These are phyloP conservation scores for Arachnomyces sp. DNA, from an alignment of 2,329 filamentous ascomycete species.

Conservation along the genomic window DNA sequence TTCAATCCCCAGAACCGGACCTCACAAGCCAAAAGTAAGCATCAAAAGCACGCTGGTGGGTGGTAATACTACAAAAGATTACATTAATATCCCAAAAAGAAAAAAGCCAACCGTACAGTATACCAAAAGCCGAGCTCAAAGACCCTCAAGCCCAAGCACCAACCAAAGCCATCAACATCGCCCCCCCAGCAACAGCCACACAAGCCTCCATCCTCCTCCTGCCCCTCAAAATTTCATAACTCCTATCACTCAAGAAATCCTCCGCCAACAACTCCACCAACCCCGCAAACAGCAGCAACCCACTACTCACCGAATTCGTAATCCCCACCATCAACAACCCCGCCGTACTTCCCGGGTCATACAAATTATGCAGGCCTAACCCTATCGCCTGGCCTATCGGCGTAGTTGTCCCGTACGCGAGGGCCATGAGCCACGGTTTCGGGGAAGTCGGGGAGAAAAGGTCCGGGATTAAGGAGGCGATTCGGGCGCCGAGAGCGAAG, in stretches of 20 bases:
- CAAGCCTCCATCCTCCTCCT: constrained; percentile 54
- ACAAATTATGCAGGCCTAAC: constrained; percentile 65
- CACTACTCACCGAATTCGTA: constrained; percentile 79
- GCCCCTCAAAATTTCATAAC: constrained; percentile 52
- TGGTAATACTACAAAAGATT: too few relatives aligned
- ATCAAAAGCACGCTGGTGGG: too few relatives aligned
- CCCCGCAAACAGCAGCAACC: constrained; percentile 71
- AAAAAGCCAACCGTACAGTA: too few relatives aligned
- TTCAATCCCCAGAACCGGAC: too few relatives aligned
- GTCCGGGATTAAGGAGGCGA: constrained; percentile 61
- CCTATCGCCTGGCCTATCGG: constrained; percentile 79
- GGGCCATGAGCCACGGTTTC: constrained; percentile 64
- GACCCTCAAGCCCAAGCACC: constrained; percentile 52
- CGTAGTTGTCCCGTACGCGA: constrained; percentile 61
- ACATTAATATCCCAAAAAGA: too few relatives aligned
- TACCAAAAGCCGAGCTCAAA: not conserved
- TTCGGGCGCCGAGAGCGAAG: constrained; percentile 74
- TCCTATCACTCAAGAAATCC: constrained; percentile 64
- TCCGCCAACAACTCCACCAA: constrained; percentile 77
- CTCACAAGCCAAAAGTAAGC: too few relatives aligned
- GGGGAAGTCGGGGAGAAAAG: constrained; percentile 61
- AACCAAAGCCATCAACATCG: constrained; percentile 57
- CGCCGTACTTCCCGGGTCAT: constrained; percentile 67
- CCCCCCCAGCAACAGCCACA: constrained; percentile 51
- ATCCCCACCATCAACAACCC: constrained; percentile 75